Evolutionary conservation across 768 basidiomycete genomes (phyloP), one percentile per base, ranked within the genome.

Genomic region (Leucosporidium creatinivorum): DNA sequence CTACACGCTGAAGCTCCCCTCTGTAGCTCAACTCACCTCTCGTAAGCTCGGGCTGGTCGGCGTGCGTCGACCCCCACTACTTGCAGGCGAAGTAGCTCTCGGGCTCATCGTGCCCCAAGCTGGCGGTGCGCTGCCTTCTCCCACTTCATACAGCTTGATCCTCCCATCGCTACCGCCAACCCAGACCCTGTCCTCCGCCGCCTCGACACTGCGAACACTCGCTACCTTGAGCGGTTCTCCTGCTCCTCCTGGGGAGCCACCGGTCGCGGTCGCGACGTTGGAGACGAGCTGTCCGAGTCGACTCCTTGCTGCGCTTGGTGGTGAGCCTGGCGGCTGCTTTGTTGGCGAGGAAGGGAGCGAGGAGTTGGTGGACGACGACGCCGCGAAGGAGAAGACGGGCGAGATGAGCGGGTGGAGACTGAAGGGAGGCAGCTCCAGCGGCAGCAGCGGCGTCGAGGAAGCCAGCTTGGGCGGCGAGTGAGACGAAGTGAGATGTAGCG

Each of bases 351-450:
- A 47, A 65, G 67, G 54, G 63, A 63, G 66, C 63, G 50, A 33
- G n/a, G 57, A 39, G 26, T 55, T 13, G 31, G 58, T 5, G 12
- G 58, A 17, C n/a, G 51, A 52, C n/a, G 51, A 64, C 13, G 39
- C 39, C 8, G 39, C 39, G 58, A 76, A 55, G 13, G 70, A 62
- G 49, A 76, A 69, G 66, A 82, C 77, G 48, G 71, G 77, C 17
- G 79, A 78, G 67, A 84, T 79, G 33, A 84, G 80, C 12, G 79
- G 78, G 67, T 82, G 84, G 25, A 86, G 74, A 65, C 84, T 81
- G 76, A 86, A 89, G 15, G 86, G 87, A 13, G 86, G 85, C 7
- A 86, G 81, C 54, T 85, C 82, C 44, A 83, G 73, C 10, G 82
- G 82, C 50, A 76, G 78, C 17, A 76, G 78, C 9, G 79, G 79